Conservation (phyloP, 2,329 filamentous ascomycete species). For the Cordyceps militaris region DNA sequence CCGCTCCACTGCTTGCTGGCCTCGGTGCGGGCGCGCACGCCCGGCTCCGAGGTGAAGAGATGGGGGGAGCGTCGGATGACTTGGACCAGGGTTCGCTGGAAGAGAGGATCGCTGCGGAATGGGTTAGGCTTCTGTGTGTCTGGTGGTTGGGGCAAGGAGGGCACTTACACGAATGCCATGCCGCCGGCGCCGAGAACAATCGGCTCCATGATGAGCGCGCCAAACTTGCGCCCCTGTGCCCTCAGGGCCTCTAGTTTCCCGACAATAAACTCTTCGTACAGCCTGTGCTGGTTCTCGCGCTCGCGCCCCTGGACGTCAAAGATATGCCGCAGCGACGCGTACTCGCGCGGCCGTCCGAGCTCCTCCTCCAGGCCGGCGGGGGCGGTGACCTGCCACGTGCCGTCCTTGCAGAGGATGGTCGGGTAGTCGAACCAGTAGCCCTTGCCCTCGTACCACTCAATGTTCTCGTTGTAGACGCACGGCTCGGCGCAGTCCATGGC, state of each 20-base stretch:
- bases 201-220: constrained; percentile 73
- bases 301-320: constrained; percentile 52
- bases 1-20: constrained; percentile 53
- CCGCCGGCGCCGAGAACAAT: constrained; percentile 75
- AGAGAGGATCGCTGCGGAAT: constrained; percentile 71
- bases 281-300: constrained; percentile 34
- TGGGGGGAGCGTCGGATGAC: constrained; percentile 54
- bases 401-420: constrained; percentile 57
- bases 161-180: constrained; percentile 67
- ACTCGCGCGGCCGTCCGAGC: constrained; percentile 36
- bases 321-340: constrained; percentile 45
- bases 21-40: constrained; percentile 8
- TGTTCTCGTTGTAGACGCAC: constrained; percentile 69
- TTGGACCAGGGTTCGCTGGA: constrained; percentile 64
- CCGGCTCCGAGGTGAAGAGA: constrained; percentile 39
- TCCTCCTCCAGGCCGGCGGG: constrained; percentile 41
- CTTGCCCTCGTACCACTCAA: constrained; percentile 76
- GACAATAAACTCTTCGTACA: constrained; percentile 55
- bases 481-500: constrained; percentile 83
- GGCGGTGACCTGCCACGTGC: constrained; percentile 57
- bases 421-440: constrained; percentile 81
- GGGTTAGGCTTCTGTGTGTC: no score
- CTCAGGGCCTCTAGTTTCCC: constrained; percentile 44
- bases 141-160: no score
- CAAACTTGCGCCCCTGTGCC: constrained; percentile 57